phyloP scores from a whole-genome alignment of 345 rosid genomes.

The Lagerstroemia speciosa region DNA sequence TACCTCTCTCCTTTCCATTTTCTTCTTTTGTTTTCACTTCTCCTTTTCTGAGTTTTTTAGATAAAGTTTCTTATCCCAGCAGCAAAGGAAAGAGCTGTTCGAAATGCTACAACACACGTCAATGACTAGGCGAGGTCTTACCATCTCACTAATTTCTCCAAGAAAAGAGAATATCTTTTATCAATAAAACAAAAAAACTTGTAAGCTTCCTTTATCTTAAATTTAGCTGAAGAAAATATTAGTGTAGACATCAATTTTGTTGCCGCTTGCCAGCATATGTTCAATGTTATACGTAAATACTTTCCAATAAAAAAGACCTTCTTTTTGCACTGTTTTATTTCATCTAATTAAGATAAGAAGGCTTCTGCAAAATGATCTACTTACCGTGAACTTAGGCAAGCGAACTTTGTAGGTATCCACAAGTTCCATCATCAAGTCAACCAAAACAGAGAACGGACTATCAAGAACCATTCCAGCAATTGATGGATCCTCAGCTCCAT shows the following conservation, averaged over 20 bases:
- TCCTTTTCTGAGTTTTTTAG: background rate
- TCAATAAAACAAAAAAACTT: background rate
- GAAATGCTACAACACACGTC: too few species aligned
- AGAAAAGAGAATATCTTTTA: background rate
- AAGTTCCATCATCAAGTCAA: conserved; percentile 89
- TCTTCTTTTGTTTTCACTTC: background rate
- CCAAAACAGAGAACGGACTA: conserved; percentile 86
- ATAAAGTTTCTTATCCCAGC: background rate
- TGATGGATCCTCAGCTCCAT: conserved; percentile 93
- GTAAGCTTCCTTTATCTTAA: too few species aligned
- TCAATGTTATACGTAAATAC: background rate
- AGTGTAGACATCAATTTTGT: background rate
- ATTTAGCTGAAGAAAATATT: background rate
- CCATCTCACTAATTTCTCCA: background rate
- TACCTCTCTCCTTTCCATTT: background rate
- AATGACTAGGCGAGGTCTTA: too few species aligned
- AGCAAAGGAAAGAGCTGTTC: background rate
- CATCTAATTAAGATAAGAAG: background rate
- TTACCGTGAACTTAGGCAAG: conserved; percentile 82
- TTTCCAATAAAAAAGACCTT: background rate
- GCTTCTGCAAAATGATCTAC: conserved; percentile 16
- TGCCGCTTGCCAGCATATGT: background rate
- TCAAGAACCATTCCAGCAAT: conserved; percentile 94
- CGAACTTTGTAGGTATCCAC: conserved; percentile 76
- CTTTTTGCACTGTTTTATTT: background rate